Conservation (phyloP, 208 protist genomes). For the Trypanosoma melophagium region DNA sequence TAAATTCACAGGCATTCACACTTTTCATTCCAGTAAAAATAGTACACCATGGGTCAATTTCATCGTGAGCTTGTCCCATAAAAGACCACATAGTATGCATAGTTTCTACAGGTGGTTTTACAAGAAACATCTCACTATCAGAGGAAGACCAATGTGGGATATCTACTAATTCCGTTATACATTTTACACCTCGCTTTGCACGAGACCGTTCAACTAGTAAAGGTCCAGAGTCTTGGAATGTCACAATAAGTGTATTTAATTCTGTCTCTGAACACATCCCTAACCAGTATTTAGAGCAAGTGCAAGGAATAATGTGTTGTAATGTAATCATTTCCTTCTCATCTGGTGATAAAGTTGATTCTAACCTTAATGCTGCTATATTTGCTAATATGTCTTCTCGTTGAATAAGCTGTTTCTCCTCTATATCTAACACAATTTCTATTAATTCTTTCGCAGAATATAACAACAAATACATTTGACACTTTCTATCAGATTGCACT, state of each 20-base stretch:
- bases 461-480: constrained; percentile 75
- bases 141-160: constrained; percentile 39
- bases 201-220: constrained; percentile 72
- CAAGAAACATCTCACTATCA: constrained; percentile 46
- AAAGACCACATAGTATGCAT: neutral
- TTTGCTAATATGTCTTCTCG: constrained; percentile 68
- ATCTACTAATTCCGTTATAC: constrained; percentile 68
- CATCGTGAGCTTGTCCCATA: neutral
- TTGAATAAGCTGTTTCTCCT: constrained; percentile 68
- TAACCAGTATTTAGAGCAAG: constrained; percentile 76
- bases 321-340: constrained; percentile 42
- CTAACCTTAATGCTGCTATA: constrained; percentile 25
- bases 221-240: constrained; percentile 51
- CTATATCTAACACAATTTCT: constrained; percentile 72
- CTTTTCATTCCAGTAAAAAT: neutral
- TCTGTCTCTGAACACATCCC: constrained; percentile 59
- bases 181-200: constrained; percentile 60
- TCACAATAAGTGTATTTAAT: constrained; percentile 72
- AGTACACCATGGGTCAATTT: neutral
- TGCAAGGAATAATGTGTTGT: constrained; percentile 77
- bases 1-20: neutral
- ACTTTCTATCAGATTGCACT: constrained; percentile 70
- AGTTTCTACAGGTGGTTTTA: constrained; percentile 41
- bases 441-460: constrained; percentile 70
- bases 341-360: constrained; percentile 4